Base-by-base conservation (phyloP, 305 asterid genomes). In the Withania somnifera region DNA sequence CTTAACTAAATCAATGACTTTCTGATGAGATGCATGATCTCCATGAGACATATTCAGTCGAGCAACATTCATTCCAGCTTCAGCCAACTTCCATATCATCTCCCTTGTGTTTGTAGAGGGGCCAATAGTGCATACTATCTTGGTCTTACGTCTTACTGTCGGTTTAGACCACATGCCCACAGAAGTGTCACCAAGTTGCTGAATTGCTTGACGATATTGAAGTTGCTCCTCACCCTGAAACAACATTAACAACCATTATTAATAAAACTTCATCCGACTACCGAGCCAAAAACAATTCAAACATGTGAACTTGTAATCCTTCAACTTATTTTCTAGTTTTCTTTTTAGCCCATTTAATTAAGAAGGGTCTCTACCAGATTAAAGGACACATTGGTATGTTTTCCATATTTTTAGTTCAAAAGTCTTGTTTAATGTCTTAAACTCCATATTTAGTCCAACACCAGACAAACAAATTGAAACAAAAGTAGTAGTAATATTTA, bases 31-130 rank as follows among this genome's bases (percentile, higher is more conserved):
- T 58, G 98, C 91, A 84, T 96, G 99, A 87, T 96, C 99, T 81
- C 98, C 99, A 42, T 96, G 99, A 66, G 99, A 96, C 99, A 96
- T 96, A 82, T 96, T 96, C 69, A 96, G 86, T 77, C 98, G 97
- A 38, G 99, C 99, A 81, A 96, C 99, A 86, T 96, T 96, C 99
- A 96, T 96, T 84, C 99, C 99, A 69, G 99, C 98, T 89, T 96
- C 99, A 28, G 99, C 99, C 85, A 96, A 87, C 89, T 96, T 96
- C 99, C 99, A 96, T 84, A 96, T 96, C 98, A 94, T 94, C 83
- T 96, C 99, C 87, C 80, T 90, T 14, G 98, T 91, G 89, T 96
- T 84, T 76, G 98, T 92, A 45, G 99, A 96, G 38, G 98, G 99
- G 47, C 99, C 99, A 81, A 96, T 96, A 19, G 99, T 96, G 91